Evolutionary conservation across 768 basidiomycete genomes (phyloP).

Genomic region (Imleria badia): DNA sequence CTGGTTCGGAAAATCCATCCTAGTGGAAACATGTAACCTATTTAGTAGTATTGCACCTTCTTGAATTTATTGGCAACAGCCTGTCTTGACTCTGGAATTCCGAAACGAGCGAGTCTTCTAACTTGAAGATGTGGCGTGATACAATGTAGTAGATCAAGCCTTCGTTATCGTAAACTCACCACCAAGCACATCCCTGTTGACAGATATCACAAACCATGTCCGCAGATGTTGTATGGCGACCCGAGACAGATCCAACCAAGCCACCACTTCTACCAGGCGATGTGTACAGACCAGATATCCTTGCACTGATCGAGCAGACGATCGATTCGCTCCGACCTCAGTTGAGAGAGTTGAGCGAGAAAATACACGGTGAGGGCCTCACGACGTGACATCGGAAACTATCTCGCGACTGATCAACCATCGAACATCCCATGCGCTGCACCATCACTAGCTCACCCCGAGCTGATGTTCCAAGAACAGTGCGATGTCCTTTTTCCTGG

Average conservation of each 20-base stretch:
- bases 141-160: no score
- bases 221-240: conserved; percentile 40
- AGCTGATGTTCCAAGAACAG: conserved; percentile 68
- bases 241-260: conserved; percentile 25
- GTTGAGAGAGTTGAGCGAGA: conserved; percentile 61
- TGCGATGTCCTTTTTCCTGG: conserved; percentile 28
- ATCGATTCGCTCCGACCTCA: conserved; percentile 55
- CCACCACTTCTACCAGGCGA: conserved; percentile 28
- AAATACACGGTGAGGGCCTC: conserved; percentile 59
- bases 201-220: conserved; percentile 13
- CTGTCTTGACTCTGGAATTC: no score
- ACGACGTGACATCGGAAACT: background rate
- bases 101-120: no score
- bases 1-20: no score
- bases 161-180: background rate
- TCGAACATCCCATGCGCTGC: background rate
- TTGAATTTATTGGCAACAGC: no score
- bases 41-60: no score
- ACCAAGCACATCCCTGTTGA: background rate
- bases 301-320: conserved; percentile 56
- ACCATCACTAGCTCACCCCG: conserved; percentile 58
- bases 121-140: no score
- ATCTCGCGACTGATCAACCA: conserved; percentile 4
- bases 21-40: no score
- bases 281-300: conserved; percentile 58